These are phyloP conservation scores for Aureobasidium sp. DNA, from an alignment of 2,329 filamentous ascomycete genomes.

Conservation along the genomic window DNA sequence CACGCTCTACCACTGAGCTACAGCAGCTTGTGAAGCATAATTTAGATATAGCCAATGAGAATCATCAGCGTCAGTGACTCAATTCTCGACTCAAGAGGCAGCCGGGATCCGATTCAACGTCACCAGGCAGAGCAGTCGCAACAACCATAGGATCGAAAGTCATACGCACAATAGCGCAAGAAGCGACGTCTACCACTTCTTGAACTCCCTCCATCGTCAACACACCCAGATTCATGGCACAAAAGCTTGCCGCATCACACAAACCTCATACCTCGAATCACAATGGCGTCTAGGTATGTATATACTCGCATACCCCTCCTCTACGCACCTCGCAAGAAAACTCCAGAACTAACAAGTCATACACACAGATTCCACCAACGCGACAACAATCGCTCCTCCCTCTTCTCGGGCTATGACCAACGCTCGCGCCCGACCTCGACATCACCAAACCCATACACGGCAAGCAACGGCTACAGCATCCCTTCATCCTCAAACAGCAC, in stretches of 20 bases:
- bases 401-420: conserved; percentile 34
- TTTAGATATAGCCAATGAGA: neutral
- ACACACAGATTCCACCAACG: conserved; percentile 28
- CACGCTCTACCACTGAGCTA: conserved; percentile 16
- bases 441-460: conserved; percentile 21
- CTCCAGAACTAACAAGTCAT: conserved; percentile 21
- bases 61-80: too few species aligned
- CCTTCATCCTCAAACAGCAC: conserved; percentile 18
- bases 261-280: neutral
- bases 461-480: conserved; percentile 5
- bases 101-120: neutral
- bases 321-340: neutral
- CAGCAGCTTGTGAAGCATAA: neutral
- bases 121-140: neutral
- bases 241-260: neutral
- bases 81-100: neutral
- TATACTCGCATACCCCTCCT: neutral
- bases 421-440: conserved; percentile 28
- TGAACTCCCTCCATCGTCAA: neutral
- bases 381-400: conserved; percentile 33
- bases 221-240: neutral
- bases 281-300: conserved; percentile 18
- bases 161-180: neutral
- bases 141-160: neutral
- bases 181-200: neutral